Conservation (phyloP, 192 early-diverging fungal genomes). For the Rhizophagus sp. region DNA sequence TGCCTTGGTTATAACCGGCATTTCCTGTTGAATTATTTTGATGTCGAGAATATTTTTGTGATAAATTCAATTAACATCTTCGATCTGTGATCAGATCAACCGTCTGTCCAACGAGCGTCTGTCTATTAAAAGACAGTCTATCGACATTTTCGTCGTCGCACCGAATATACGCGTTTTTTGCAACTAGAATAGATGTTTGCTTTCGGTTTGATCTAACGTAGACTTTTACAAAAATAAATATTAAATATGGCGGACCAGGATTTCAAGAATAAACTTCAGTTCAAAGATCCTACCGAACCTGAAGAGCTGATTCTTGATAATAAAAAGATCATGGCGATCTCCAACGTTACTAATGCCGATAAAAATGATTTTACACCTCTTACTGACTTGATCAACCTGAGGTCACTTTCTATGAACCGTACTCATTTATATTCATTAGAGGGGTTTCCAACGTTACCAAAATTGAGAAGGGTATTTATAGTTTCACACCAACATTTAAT, state of each 20-base stretch:
- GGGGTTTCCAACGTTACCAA: conserved; percentile 30
- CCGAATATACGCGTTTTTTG: background rate
- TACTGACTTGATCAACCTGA: conserved; percentile 21
- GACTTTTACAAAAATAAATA: background rate
- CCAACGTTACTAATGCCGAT: conserved; percentile 8
- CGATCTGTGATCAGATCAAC: background rate
- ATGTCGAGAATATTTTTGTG: too few species aligned
- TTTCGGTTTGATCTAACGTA: background rate
- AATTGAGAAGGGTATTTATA: conserved; percentile 23
- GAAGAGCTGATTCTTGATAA: conserved; percentile 32
- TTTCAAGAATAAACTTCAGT: conserved; percentile 24
- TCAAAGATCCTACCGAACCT: conserved; percentile 21
- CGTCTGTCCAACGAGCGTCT: background rate
- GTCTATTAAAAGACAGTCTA: background rate
- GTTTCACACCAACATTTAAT: background rate
- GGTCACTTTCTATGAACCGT: conserved; percentile 7
- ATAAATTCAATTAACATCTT: too few species aligned
- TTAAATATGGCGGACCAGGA: conserved; percentile 22
- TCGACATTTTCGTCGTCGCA: background rate
- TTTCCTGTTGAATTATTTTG: background rate
- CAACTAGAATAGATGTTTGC: background rate
- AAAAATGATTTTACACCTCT: conserved; percentile 26
- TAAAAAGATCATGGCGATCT: conserved; percentile 19
- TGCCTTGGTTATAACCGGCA: background rate
- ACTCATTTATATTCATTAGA: conserved; percentile 21